Evolutionary conservation across 257 asterid species (phyloP).

Genomic region (Jacaranda copaia): DNA sequence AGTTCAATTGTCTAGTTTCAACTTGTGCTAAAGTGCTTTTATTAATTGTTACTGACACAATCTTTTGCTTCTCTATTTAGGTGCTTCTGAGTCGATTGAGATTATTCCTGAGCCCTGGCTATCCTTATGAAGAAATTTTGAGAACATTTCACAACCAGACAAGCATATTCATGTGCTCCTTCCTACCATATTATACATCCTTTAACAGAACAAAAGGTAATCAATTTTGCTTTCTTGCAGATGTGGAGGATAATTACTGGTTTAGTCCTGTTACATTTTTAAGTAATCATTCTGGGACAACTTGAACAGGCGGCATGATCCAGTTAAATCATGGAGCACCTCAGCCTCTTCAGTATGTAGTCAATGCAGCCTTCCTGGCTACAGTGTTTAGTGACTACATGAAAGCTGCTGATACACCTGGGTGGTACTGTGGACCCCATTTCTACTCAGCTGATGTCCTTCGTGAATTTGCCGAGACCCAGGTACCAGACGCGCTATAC

Average conservation of each 20-base stretch:
- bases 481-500: constrained; percentile 51
- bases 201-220: constrained; percentile 90
- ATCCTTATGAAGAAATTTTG: constrained; percentile 94
- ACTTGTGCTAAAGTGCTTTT: neutral
- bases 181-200: constrained; percentile 77
- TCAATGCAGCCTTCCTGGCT: constrained; percentile 91
- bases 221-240: constrained; percentile 12
- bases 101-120: constrained; percentile 92
- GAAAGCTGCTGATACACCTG: constrained; percentile 92
- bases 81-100: constrained; percentile 91
- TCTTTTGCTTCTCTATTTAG: constrained; percentile 46
- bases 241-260: neutral
- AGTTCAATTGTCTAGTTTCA: constrained; percentile 15
- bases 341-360: constrained; percentile 95
- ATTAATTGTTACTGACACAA: constrained; percentile 23
- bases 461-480: constrained; percentile 85
- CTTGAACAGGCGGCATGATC: constrained; percentile 82
- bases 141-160: constrained; percentile 92
- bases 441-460: constrained; percentile 84
- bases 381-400: constrained; percentile 87
- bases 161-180: constrained; percentile 90
- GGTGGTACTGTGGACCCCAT: constrained; percentile 97
- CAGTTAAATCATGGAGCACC: constrained; percentile 91
- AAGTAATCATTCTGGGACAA: constrained; percentile 9
- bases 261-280: neutral